These are phyloP conservation scores for Coprinopsis cinerea DNA, from an alignment of 768 basidiomycete species.

Conservation along the genomic window DNA sequence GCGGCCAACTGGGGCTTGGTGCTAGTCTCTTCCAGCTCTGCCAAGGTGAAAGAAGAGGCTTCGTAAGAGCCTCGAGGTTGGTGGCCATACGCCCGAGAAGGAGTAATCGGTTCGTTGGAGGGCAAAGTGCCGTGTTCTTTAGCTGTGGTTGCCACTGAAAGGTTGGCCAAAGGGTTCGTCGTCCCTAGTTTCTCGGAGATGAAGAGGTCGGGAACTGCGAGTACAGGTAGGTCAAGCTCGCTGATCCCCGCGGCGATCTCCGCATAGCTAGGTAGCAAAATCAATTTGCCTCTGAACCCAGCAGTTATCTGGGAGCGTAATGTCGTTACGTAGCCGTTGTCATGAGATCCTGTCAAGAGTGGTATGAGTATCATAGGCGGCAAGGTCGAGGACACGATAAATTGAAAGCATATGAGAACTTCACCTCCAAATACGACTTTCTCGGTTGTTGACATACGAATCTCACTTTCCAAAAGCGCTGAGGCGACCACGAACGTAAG, in stretches of 20 bases:
- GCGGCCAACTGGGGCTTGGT: background rate
- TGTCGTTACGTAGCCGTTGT: constrained; percentile 62
- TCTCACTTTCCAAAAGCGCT: constrained; percentile 57
- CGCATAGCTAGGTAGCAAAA: constrained; percentile 57
- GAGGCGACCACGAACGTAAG: constrained; percentile 10
- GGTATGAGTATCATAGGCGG: background rate
- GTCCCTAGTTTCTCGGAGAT: constrained; percentile 45
- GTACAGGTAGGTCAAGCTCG: constrained; percentile 48
- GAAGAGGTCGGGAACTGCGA: constrained; percentile 55
- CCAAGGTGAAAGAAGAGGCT: background rate
- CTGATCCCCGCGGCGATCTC: constrained; percentile 56
- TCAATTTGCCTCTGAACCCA: constrained; percentile 58
- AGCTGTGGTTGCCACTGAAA: background rate
- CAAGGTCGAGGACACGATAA: background rate
- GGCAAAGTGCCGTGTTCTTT: background rate
- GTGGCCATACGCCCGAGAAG: background rate
- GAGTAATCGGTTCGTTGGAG: background rate
- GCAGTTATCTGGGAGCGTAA: constrained; percentile 61
- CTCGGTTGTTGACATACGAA: constrained; percentile 54
- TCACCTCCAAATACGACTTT: constrained; percentile 66
- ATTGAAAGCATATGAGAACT: constrained; percentile 7
- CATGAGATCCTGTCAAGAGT: constrained; percentile 51
- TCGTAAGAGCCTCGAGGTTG: background rate
- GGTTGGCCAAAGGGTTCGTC: background rate
- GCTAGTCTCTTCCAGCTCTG: background rate